Evolutionary conservation across 495 filamentous ascomycete species (phyloP).

Genomic region (Aspergillus campestris): DNA sequence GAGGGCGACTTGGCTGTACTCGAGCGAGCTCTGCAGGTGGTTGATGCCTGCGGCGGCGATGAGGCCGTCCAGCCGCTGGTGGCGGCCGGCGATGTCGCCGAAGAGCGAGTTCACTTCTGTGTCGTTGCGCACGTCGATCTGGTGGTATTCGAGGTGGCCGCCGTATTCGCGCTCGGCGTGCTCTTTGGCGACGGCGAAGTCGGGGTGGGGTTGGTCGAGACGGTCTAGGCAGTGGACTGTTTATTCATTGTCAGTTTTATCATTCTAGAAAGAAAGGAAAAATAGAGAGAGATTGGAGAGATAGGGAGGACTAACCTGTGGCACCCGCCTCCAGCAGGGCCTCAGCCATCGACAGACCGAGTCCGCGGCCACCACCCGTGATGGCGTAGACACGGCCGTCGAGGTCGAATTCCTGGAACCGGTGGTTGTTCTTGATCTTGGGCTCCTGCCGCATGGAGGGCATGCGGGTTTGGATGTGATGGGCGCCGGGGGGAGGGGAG

Average conservation of each 20-base stretch:
- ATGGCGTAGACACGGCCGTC: slow-evolving; percentile 50
- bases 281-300: slow-evolving; percentile 41
- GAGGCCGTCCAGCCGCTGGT: slow-evolving; percentile 60
- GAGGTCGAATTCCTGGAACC: slow-evolving; percentile 47
- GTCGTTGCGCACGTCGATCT: slow-evolving; percentile 57
- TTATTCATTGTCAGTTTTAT: not conserved
- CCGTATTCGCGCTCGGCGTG: slow-evolving; percentile 41
- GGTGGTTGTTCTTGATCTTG: slow-evolving; percentile 15
- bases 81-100: slow-evolving; percentile 41
- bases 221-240: slow-evolving; percentile 59
- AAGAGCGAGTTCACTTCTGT: slow-evolving; percentile 45
- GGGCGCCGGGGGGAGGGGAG: slow-evolving; percentile 9
- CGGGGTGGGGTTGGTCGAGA: slow-evolving; percentile 38
- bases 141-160: slow-evolving; percentile 51
- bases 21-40: slow-evolving; percentile 60
- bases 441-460: slow-evolving; percentile 14
- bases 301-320: slow-evolving; percentile 37
- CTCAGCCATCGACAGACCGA: slow-evolving; percentile 60
- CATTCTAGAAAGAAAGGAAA: too few species aligned
- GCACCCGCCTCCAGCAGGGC: slow-evolving; percentile 64
- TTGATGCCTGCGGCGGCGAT: slow-evolving; percentile 78
- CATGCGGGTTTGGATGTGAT: slow-evolving; percentile 29
- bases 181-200: slow-evolving; percentile 41
- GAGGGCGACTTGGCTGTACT: slow-evolving; percentile 55
- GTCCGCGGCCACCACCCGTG: slow-evolving; percentile 53